Evolutionary conservation across 2,329 filamentous ascomycete genomes (phyloP).

Genomic region (Talaromyces verruculosus): DNA sequence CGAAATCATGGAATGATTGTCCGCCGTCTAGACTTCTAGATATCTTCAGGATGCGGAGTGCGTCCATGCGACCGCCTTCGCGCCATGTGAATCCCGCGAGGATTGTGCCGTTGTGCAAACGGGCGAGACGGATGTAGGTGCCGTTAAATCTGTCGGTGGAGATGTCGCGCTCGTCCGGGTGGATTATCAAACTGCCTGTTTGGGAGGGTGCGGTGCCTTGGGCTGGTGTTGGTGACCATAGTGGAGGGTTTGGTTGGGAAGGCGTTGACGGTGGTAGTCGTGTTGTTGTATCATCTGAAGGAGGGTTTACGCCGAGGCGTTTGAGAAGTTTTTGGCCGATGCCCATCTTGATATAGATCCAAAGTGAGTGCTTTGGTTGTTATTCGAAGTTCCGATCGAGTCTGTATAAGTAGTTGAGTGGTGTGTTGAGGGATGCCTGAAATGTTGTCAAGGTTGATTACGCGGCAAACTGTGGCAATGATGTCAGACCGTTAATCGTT

Average conservation of each 20-base stretch:
- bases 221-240: constrained; percentile 2
- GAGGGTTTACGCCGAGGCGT: constrained; percentile 25
- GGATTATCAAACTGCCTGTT: constrained; percentile 29
- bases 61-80: constrained; percentile 30
- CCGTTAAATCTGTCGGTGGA: constrained; percentile 39
- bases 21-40: constrained; percentile 48
- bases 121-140: constrained; percentile 51
- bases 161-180: constrained; percentile 37
- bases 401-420: background rate
- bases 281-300: background rate
- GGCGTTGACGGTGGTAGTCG: background rate
- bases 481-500: background rate
- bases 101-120: constrained; percentile 48
- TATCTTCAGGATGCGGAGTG: constrained; percentile 42
- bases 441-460: constrained; percentile 3
- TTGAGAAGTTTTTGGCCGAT: constrained; percentile 37
- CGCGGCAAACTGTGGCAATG: constrained; percentile 3
- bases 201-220: background rate
- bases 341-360: constrained; percentile 4
- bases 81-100: constrained; percentile 49
- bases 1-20: constrained; percentile 41
- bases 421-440: background rate
- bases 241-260: constrained; percentile 8
- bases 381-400: background rate
- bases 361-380: background rate